Conservation (phyloP, 495 filamentous ascomycete species). For the Endocarpon pusillum region DNA sequence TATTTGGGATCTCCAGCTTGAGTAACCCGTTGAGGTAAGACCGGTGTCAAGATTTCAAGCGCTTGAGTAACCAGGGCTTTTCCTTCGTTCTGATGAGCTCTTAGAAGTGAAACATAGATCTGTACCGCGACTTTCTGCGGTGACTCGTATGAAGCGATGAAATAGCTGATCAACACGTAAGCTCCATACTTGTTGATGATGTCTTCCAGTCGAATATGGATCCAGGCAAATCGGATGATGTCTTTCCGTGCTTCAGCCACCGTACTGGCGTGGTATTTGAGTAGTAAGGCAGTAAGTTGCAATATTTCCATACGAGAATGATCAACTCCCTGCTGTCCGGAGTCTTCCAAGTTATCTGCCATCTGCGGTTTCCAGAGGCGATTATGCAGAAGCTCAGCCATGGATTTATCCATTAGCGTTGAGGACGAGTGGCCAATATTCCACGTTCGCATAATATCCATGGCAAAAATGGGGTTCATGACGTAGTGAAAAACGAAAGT, state of each 20-base stretch:
- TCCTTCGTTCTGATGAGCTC: slow-evolving; percentile 90
- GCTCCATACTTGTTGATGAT: slow-evolving; percentile 98
- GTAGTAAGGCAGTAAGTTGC: slow-evolving; percentile 80
- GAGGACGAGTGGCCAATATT: slow-evolving; percentile 35
- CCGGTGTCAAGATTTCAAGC: slow-evolving; percentile 82
- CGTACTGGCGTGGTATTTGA: slow-evolving; percentile 78
- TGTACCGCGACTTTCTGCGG: slow-evolving; percentile 90
- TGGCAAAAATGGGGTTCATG: slow-evolving; percentile 91
- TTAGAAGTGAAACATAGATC: slow-evolving; percentile 77
- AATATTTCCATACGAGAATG: slow-evolving; percentile 92
- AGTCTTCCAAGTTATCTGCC: slow-evolving; percentile 69
- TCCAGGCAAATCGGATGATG: slow-evolving; percentile 98
- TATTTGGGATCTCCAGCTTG: slow-evolving; percentile 35
- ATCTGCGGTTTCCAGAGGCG: slow-evolving; percentile 89
- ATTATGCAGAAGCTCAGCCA: slow-evolving; percentile 81
- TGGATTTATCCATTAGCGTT: slow-evolving; percentile 67
- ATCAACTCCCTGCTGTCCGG: slow-evolving; percentile 72
- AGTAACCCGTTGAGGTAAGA: slow-evolving; percentile 54
- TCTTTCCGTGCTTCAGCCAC: slow-evolving; percentile 88
- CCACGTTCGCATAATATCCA: slow-evolving; percentile 65
- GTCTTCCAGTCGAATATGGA: slow-evolving; percentile 91
- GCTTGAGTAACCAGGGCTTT: slow-evolving; percentile 83
- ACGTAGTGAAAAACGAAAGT: slow-evolving; percentile 83
- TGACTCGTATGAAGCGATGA: slow-evolving; percentile 93
- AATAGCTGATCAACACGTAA: slow-evolving; percentile 92